Evolutionary conservation across 495 filamentous ascomycete genomes (phyloP).

Genomic region (Platismatia glauca): DNA sequence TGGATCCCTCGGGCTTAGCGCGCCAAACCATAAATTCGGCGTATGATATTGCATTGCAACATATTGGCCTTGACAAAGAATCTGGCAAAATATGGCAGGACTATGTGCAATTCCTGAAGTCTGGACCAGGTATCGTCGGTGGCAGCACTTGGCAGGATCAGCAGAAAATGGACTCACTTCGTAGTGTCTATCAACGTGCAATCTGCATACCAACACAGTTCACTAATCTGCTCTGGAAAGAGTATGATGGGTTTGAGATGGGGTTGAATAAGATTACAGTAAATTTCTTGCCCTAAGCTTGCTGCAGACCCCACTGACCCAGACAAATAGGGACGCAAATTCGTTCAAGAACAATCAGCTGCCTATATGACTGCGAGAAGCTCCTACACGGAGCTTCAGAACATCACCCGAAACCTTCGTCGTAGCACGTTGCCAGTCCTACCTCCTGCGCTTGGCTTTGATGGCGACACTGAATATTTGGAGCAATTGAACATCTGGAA

Average conservation of each 20-base stretch:
- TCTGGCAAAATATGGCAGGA: slow-evolving; percentile 87
- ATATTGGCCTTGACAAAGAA: slow-evolving; percentile 85
- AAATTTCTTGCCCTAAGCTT: slow-evolving; percentile 23
- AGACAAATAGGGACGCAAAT: slow-evolving; percentile 68
- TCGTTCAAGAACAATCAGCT: slow-evolving; percentile 81
- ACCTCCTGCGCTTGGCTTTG: slow-evolving; percentile 75
- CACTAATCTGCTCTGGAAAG: slow-evolving; percentile 82
- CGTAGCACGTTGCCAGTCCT: slow-evolving; percentile 71
- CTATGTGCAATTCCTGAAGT: slow-evolving; percentile 83
- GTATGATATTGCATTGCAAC: slow-evolving; percentile 84
- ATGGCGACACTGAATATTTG: slow-evolving; percentile 75
- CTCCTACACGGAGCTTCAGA: slow-evolving; percentile 71
- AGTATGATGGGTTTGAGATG: slow-evolving; percentile 94
- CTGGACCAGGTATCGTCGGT: slow-evolving; percentile 71
- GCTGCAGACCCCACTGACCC: slow-evolving; percentile 17
- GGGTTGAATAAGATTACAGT: slow-evolving; percentile 81
- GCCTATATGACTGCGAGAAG: slow-evolving; percentile 89
- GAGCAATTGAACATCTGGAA: slow-evolving; percentile 89
- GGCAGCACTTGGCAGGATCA: slow-evolving; percentile 89
- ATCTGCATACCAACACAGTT: slow-evolving; percentile 73
- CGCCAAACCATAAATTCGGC: slow-evolving; percentile 68
- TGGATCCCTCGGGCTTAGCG: slow-evolving; percentile 65
- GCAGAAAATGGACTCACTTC: slow-evolving; percentile 90
- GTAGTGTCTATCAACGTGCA: slow-evolving; percentile 85
- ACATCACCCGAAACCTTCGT: slow-evolving; percentile 68